Conservation (phyloP, 2,329 filamentous ascomycete species). For the Claviceps citrina region DNA sequence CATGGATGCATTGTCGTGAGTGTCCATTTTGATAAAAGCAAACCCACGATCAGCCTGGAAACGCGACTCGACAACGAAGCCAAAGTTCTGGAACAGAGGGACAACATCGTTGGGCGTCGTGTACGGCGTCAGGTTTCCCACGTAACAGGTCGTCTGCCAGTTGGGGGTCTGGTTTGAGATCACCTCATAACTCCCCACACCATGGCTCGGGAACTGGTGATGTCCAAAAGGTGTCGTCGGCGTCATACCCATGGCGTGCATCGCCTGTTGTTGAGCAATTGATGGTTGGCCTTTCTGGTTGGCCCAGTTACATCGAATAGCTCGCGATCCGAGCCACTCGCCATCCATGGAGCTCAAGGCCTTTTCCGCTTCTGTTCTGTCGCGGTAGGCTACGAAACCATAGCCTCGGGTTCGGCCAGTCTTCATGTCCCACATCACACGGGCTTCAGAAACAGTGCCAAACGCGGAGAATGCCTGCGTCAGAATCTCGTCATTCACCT, state of each 20-base stretch:
- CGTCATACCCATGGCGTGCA: conserved; percentile 96
- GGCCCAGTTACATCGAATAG: conserved; percentile 98
- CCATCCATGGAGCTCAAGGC: conserved; percentile 96
- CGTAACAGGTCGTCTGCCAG: conserved; percentile 98
- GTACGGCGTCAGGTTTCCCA: conserved; percentile 94
- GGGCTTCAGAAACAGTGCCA: conserved; percentile 87
- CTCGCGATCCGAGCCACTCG: conserved; percentile 94
- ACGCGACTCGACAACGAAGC: conserved; percentile 89
- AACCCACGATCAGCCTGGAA: conserved; percentile 97
- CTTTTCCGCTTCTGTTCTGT: conserved; percentile 86
- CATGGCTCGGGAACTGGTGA: conserved; percentile 94
- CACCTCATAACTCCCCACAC: conserved; percentile 95
- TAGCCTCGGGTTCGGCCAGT: conserved; percentile 94
- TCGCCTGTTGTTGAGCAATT: conserved; percentile 91
- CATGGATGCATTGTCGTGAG: conserved; percentile 94
- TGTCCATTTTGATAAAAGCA: conserved; percentile 98
- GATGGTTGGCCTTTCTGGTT: conserved; percentile 99
- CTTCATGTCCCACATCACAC: conserved; percentile 99
- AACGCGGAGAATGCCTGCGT: conserved; percentile 91
- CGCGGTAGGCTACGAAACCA: conserved; percentile 93
- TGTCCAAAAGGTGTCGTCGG: conserved; percentile 92
- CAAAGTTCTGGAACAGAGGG: conserved; percentile 97
- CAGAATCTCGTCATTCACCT: conserved; percentile 94
- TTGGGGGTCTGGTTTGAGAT: conserved; percentile 85
- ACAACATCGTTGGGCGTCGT: conserved; percentile 92